These are phyloP conservation scores for Lichtheimia ramosa DNA, from an alignment of 371 early-diverging fungal species.

Conservation along the genomic window DNA sequence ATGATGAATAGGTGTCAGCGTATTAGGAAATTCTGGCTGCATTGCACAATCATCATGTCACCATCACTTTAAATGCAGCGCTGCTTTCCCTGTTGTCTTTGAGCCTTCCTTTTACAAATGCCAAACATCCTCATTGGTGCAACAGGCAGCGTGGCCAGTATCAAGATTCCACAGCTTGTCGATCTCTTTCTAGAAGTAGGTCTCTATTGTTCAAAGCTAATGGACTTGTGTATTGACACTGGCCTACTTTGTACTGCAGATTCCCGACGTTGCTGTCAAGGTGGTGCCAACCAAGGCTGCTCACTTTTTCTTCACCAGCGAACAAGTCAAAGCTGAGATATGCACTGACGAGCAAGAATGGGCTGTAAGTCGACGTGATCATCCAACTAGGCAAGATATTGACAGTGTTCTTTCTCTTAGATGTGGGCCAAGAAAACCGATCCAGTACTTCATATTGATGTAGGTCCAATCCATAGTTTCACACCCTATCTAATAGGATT, in stretches of 20 bases:
- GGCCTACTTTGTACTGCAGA: conserved; percentile 4
- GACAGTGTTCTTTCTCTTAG: conserved; percentile 25
- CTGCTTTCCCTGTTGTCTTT: too few relatives aligned
- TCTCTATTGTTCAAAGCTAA: neutral
- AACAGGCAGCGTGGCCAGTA: conserved; percentile 90
- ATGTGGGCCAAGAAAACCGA: conserved; percentile 82
- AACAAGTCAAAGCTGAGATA: conserved; percentile 49
- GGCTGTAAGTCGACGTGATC: conserved; percentile 46
- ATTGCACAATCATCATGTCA: too few relatives aligned
- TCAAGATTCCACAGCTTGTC: conserved; percentile 82
- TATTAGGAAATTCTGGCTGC: too few relatives aligned
- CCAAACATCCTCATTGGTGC: conserved; percentile 73
- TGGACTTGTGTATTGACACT: conserved; percentile 7
- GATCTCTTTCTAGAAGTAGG: conserved; percentile 42
- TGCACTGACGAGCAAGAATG: conserved; percentile 89
- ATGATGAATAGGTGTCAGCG: too few relatives aligned
- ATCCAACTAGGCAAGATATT: neutral
- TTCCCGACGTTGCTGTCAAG: conserved; percentile 59
- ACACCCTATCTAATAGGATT: neutral
- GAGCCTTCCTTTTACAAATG: neutral
- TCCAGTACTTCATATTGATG: conserved; percentile 95
- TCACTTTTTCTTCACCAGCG: conserved; percentile 76
- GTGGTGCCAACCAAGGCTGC: conserved; percentile 77
- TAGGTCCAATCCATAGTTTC: conserved; percentile 23
- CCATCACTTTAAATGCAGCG: too few relatives aligned